phyloP scores from a whole-genome alignment of 2,329 filamentous ascomycete species.

The Fonsecaea multimorphosa region DNA sequence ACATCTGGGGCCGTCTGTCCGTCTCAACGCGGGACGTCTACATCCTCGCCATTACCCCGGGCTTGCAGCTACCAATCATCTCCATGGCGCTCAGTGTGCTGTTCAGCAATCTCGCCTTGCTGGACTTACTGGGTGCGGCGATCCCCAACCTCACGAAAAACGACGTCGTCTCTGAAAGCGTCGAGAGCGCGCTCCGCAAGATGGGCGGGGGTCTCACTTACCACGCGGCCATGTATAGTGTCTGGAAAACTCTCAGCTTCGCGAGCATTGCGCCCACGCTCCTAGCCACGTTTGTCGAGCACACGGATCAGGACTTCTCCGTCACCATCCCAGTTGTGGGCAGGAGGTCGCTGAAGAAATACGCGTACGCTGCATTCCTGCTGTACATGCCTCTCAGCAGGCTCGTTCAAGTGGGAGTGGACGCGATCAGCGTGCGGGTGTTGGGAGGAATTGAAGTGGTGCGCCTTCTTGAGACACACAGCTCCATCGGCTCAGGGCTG shows the following conservation, averaged over 20 bases:
- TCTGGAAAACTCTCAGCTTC: neutral
- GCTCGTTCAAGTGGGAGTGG: neutral
- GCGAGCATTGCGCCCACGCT: neutral
- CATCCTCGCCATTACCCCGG: neutral
- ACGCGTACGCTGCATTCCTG: neutral
- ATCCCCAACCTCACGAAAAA: neutral
- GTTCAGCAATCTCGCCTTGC: neutral
- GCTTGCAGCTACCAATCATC: neutral
- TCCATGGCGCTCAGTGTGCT: neutral
- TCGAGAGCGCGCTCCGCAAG: neutral
- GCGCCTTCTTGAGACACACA: neutral
- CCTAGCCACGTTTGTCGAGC: neutral
- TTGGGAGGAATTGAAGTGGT: neutral
- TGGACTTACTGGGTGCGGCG: neutral
- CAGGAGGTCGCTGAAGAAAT: neutral
- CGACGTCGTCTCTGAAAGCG: neutral
- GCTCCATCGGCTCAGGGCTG: neutral
- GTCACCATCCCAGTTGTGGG: neutral
- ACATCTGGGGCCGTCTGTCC: neutral
- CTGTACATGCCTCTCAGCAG: neutral
- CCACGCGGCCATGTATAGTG: neutral
- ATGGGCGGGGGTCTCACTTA: neutral
- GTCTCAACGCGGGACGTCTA: neutral
- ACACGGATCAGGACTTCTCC: neutral
- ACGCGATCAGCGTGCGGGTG: neutral